Percentiles rank a stretch among this genome's conserved stretches.
Evolutionary conservation across 1,139 yeast species (phyloP).

Genomic region (Blastobotrys malaysiensis): DNA sequence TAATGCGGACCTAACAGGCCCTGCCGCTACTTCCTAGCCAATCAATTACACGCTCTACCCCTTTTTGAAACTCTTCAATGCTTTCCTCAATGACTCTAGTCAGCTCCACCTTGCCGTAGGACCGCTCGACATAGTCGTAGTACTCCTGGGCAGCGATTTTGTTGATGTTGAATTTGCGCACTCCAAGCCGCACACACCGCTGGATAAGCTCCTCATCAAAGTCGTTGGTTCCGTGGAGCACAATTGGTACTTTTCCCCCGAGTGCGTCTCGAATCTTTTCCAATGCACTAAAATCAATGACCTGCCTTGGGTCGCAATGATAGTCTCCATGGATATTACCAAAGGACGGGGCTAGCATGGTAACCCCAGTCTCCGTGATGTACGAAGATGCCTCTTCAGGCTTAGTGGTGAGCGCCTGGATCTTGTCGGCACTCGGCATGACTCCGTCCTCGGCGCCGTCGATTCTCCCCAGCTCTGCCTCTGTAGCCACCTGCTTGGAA

Average conservation of each 20-base stretch:
- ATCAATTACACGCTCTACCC: constrained; percentile 9
- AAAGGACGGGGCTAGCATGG: constrained; percentile 27
- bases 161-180: constrained; percentile 11
- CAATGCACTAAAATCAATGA: constrained; percentile 5
- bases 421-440: constrained; percentile 20
- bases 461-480: constrained; percentile 30
- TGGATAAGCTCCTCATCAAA: constrained; percentile 10
- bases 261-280: constrained; percentile 6
- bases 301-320: constrained; percentile 23
- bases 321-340: constrained; percentile 30
- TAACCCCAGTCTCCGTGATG: constrained; percentile 25
- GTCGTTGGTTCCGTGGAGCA: constrained; percentile 11
- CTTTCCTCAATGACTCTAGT: constrained; percentile 12
- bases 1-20: constrained; percentile 2
- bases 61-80: constrained; percentile 9
- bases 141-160: constrained; percentile 9
- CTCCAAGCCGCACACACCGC: constrained; percentile 8
- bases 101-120: constrained; percentile 6
- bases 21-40: constrained; percentile 8
- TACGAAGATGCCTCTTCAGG: constrained; percentile 26
- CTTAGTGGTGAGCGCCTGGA: constrained; percentile 27
- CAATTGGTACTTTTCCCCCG: constrained; percentile 4
- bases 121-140: constrained; percentile 6
- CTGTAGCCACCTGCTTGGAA: constrained; percentile 25
- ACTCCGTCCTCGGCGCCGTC: constrained; percentile 30